Conservation (phyloP, 306 rosid species). For the Gleditsia sinensis region DNA sequence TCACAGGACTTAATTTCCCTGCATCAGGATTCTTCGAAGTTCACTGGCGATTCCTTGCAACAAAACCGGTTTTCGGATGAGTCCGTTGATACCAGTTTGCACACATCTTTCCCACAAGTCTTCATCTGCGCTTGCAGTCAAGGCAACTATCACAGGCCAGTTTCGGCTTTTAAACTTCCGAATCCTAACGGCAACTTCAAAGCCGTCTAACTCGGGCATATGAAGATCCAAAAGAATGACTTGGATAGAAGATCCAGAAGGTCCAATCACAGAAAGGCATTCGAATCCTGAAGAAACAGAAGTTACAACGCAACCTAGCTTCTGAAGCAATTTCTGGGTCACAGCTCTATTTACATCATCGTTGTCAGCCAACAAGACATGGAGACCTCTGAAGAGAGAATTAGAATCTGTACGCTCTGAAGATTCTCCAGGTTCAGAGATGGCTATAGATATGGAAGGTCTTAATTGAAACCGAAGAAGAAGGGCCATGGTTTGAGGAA, state of each 20-base stretch:
- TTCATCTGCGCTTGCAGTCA: conserved; percentile 73
- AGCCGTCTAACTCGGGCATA: conserved; percentile 84
- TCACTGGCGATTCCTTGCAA: conserved; percentile 82
- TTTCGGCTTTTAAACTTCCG: conserved; percentile 77
- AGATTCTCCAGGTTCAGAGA: conserved; percentile 79
- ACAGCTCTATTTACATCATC: conserved; percentile 95
- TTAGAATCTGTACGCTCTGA: conserved; percentile 66
- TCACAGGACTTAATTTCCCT: conserved; percentile 62
- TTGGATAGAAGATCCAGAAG: conserved; percentile 65
- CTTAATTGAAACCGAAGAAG: conserved; percentile 82
- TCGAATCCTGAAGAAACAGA: conserved; percentile 84
- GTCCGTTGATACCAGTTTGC: conserved; percentile 82
- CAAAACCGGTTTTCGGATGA: conserved; percentile 79
- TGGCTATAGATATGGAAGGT: conserved; percentile 69
- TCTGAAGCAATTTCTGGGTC: conserved; percentile 80
- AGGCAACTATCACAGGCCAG: conserved; percentile 80
- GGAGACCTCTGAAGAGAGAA: conserved; percentile 72
- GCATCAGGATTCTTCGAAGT: conserved; percentile 74
- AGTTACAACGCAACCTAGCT: conserved; percentile 82
- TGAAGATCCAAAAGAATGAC: conserved; percentile 83
- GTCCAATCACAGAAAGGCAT: conserved; percentile 71
- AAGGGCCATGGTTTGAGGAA: conserved; percentile 86
- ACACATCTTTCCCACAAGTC: conserved; percentile 83
- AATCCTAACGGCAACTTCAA: conserved; percentile 75
- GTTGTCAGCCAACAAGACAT: conserved; percentile 74